Percentiles rank a stretch among this genome's conserved stretches.
Conservation (phyloP, 805 yeast species). For the Wickerhamomyces rabaulensis region DNA sequence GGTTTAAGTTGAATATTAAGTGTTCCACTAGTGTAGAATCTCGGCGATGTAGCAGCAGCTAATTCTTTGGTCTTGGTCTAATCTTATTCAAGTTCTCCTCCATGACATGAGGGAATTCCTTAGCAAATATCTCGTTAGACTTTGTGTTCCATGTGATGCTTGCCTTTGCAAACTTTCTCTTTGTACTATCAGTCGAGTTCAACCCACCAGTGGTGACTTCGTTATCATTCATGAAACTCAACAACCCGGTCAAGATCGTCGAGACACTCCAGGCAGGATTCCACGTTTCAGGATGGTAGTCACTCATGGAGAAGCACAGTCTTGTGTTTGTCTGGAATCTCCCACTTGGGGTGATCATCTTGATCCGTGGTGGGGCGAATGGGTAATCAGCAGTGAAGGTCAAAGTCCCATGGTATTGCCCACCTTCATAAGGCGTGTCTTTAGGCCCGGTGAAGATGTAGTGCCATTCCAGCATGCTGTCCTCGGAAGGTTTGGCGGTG, state of each 20-base stretch:
- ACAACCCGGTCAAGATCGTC: constrained; percentile 78
- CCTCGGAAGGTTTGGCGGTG: constrained; percentile 80
- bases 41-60: too few relatives aligned
- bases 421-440: constrained; percentile 77
- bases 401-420: constrained; percentile 87
- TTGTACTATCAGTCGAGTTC: too few relatives aligned
- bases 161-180: too few relatives aligned
- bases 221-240: constrained; percentile 88
- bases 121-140: too few relatives aligned
- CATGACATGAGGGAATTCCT: too few relatives aligned
- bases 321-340: constrained; percentile 77
- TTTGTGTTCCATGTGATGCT: too few relatives aligned
- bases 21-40: too few relatives aligned
- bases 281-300: constrained; percentile 93
- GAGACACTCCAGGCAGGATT: constrained; percentile 95
- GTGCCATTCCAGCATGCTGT: constrained; percentile 90
- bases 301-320: constrained; percentile 87
- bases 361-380: constrained; percentile 84
- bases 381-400: constrained; percentile 87
- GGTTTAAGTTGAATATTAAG: too few relatives aligned
- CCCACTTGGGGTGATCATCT: constrained; percentile 88
- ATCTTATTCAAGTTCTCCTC: too few relatives aligned
- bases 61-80: too few relatives aligned
- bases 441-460: constrained; percentile 91
- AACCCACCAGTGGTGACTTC: too few relatives aligned